Conservation (phyloP, 495 filamentous ascomycete species). For the Lentithecium fluviatile region DNA sequence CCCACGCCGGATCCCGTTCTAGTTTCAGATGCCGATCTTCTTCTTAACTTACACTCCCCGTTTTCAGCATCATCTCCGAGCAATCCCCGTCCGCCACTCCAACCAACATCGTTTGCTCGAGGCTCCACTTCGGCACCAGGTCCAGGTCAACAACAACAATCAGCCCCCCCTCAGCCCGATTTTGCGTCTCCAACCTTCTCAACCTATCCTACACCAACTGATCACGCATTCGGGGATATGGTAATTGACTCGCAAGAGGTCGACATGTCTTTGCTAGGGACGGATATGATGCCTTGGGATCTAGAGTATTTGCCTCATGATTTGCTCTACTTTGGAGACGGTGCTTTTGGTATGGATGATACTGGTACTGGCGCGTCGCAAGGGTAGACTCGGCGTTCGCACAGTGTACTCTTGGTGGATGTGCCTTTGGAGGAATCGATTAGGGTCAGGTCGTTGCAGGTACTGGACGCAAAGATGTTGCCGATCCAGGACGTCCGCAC, state of each 20-base stretch:
- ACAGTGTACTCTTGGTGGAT: no score
- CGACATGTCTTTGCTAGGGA: slow-evolving; percentile 57
- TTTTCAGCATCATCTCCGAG: slow-evolving; percentile 18
- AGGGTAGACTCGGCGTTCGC: no score
- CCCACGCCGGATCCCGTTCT: slow-evolving; percentile 29
- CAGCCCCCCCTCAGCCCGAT: slow-evolving; percentile 44
- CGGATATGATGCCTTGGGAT: slow-evolving; percentile 62
- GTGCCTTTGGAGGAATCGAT: no score
- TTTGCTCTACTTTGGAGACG: slow-evolving; percentile 56
- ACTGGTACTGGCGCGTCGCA: not conserved
- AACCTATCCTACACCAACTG: slow-evolving; percentile 37
- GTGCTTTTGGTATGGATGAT: slow-evolving; percentile 9
- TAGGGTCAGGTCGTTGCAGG: no score
- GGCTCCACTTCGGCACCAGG: slow-evolving; percentile 2
- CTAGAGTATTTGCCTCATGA: slow-evolving; percentile 67
- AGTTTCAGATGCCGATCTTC: slow-evolving; percentile 37
- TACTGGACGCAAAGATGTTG: no score
- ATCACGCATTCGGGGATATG: slow-evolving; percentile 51
- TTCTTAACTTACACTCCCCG: slow-evolving; percentile 38
- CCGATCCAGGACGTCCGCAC: no score
- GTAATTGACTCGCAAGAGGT: slow-evolving; percentile 72
- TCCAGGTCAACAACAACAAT: slow-evolving; percentile 16
- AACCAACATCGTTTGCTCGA: slow-evolving; percentile 4
- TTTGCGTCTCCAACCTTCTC: slow-evolving; percentile 43
- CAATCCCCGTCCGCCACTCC: not conserved